Conservation (phyloP, 331 rosid species). For the Quercus phellos region DNA sequence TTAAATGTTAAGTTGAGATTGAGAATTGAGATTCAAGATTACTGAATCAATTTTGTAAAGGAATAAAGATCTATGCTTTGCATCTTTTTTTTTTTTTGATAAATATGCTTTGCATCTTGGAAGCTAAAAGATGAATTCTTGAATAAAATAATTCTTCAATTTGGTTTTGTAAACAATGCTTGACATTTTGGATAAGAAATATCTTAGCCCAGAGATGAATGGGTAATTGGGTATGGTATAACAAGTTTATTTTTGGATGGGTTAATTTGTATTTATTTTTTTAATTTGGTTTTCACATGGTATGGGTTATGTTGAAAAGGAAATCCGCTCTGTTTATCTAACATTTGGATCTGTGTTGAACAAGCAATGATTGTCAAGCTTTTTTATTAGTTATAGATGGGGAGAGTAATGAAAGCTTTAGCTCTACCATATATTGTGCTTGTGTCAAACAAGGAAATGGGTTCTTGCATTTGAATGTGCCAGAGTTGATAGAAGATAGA, state of each 20-base stretch:
- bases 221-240: too few relatives aligned
- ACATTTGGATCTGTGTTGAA: not conserved
- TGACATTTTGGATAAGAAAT: slow-evolving; percentile 10
- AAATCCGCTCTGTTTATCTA: not conserved
- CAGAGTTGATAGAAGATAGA: not conserved
- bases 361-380: not conserved
- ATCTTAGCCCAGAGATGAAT: slow-evolving; percentile 21
- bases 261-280: not conserved
- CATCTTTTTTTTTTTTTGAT: not conserved
- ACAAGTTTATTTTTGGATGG: not conserved
- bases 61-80: slow-evolving; percentile 2
- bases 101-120: slow-evolving; percentile 4
- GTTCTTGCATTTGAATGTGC: slow-evolving; percentile 2
- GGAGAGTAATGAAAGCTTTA: not conserved
- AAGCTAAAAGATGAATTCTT: slow-evolving; percentile 2
- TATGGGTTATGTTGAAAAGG: not conserved
- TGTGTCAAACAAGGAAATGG: not conserved
- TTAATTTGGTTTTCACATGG: not conserved
- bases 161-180: slow-evolving; percentile 13
- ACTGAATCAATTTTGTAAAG: not conserved
- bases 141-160: slow-evolving; percentile 2
- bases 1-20: not conserved
- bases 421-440: not conserved
- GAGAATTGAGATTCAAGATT: not conserved
- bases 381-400: not conserved